These are phyloP conservation scores for Suhomyces choctaworum DNA, from an alignment of 1,139 yeast genomes.

Conservation along the genomic window DNA sequence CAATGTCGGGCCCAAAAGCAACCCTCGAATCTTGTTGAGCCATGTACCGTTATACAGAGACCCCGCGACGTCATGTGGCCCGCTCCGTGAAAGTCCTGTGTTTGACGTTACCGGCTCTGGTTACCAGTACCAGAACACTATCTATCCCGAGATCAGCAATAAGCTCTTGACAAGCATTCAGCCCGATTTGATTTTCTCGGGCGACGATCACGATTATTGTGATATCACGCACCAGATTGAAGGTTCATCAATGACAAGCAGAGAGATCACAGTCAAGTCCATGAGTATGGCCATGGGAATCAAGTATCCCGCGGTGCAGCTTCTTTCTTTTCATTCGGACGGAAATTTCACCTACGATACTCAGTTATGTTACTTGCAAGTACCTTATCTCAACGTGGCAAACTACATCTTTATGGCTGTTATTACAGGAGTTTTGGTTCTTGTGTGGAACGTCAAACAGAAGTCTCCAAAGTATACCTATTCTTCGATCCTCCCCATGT, in stretches of 20 bases:
- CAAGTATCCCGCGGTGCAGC: slow-evolving; percentile 52
- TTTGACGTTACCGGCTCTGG: slow-evolving; percentile 35
- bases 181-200: slow-evolving; percentile 48
- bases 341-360: slow-evolving; percentile 35
- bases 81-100: slow-evolving; percentile 37
- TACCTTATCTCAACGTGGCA: slow-evolving; percentile 47
- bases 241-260: slow-evolving; percentile 15
- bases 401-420: slow-evolving; percentile 43
- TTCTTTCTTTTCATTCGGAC: slow-evolving; percentile 35
- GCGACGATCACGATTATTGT: slow-evolving; percentile 61
- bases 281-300: slow-evolving; percentile 65
- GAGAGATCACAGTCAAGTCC: slow-evolving; percentile 56
- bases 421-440: slow-evolving; percentile 28
- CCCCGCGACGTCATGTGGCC: slow-evolving; percentile 42
- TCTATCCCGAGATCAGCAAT: slow-evolving; percentile 30
- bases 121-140: slow-evolving; percentile 54
- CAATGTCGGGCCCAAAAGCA: slow-evolving; percentile 12
- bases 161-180: slow-evolving; percentile 32
- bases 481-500: slow-evolving; percentile 18
- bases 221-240: slow-evolving; percentile 38
- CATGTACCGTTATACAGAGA: slow-evolving; percentile 54
- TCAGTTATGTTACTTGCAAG: slow-evolving; percentile 47
- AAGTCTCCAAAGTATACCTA: slow-evolving; percentile 22
- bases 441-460: slow-evolving; percentile 34
- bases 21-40: slow-evolving; percentile 41